Conservation (phyloP, 352 stramenopile species). For the Phytophthora niederhauseri region DNA sequence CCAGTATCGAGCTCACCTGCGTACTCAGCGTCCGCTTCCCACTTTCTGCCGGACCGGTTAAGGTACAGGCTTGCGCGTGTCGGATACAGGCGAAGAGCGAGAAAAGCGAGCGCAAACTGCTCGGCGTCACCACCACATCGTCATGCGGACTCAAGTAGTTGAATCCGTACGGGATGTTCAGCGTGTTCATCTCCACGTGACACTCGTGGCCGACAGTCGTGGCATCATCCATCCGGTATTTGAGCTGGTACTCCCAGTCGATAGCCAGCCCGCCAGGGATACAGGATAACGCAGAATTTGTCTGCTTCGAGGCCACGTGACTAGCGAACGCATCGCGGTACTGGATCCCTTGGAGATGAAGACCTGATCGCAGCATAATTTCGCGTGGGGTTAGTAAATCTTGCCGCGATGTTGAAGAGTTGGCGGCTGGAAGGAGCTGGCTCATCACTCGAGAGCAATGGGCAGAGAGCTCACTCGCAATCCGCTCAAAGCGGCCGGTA, state of each 20-base stretch:
- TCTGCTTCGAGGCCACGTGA: conserved; percentile 20
- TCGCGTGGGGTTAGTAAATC: conserved; percentile 11
- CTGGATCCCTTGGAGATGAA: conserved; percentile 62
- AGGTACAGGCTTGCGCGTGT: conserved; percentile 34
- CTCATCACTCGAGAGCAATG: conserved; percentile 15
- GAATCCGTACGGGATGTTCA: conserved; percentile 69
- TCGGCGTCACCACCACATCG: conserved; percentile 47
- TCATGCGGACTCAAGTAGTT: conserved; percentile 49
- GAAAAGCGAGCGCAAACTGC: conserved; percentile 58
- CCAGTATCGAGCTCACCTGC: conserved; percentile 54
- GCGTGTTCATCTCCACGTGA: conserved; percentile 55
- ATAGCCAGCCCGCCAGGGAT: conserved; percentile 18
- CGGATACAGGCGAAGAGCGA: conserved; percentile 55
- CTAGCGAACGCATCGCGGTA: conserved; percentile 51
- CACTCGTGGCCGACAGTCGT: conserved; percentile 70
- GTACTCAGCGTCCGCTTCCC: conserved; percentile 49
- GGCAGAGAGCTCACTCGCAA: conserved; percentile 3
- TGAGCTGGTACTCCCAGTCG: conserved; percentile 61
- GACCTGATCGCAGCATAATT: conserved; percentile 29
- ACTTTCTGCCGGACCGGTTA: conserved; percentile 28
- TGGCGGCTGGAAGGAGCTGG: conserved; percentile 5
- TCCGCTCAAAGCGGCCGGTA: conserved; percentile 4
- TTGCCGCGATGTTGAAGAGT: background rate
- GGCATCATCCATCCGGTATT: conserved; percentile 66
- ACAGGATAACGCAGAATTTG: background rate